These are phyloP conservation scores for Fraxinus latifolia DNA, from an alignment of 305 asterid species.

Conservation along the genomic window DNA sequence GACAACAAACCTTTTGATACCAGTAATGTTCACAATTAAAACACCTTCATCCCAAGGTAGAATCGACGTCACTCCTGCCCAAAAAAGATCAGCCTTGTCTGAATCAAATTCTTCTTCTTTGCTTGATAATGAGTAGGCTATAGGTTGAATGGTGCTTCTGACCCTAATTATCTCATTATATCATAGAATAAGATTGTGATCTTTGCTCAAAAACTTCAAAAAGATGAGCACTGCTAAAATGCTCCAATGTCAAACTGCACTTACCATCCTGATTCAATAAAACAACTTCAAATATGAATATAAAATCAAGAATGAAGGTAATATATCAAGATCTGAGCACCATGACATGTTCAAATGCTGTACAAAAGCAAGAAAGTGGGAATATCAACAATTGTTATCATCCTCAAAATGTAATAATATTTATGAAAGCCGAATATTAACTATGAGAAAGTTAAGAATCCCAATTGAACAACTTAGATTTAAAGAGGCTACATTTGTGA, in stretches of 20 bases:
- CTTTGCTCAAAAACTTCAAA: slow-evolving; percentile 9
- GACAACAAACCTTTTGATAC: slow-evolving; percentile 20
- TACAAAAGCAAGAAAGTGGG: background rate
- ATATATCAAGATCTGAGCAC: slow-evolving; percentile 7
- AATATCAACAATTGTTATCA: background rate
- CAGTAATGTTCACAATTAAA: slow-evolving; percentile 24
- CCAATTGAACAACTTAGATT: background rate
- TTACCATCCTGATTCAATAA: slow-evolving; percentile 32
- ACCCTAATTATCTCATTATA: background rate
- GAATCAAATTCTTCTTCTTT: slow-evolving; percentile 11
- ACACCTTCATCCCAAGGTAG: slow-evolving; percentile 29
- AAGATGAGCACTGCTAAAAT: slow-evolving; percentile 8
- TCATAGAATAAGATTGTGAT: background rate
- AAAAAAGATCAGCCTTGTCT: background rate
- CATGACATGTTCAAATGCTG: slow-evolving; percentile 10
- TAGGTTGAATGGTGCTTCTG: slow-evolving; percentile 17
- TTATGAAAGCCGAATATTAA: slow-evolving; percentile 3
- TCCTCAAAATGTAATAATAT: background rate
- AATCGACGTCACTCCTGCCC: slow-evolving; percentile 18
- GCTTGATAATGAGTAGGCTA: slow-evolving; percentile 5
- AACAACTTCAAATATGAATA: slow-evolving; percentile 18
- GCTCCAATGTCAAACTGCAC: slow-evolving; percentile 9
- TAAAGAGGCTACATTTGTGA: background rate
- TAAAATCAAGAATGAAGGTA: slow-evolving; percentile 2
- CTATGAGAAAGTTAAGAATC: background rate